Evolutionary conservation across 2,329 filamentous ascomycete species (phyloP), one percentile per base, ranked within the genome.

Genomic region (Ilyonectria mors-panacis): DNA sequence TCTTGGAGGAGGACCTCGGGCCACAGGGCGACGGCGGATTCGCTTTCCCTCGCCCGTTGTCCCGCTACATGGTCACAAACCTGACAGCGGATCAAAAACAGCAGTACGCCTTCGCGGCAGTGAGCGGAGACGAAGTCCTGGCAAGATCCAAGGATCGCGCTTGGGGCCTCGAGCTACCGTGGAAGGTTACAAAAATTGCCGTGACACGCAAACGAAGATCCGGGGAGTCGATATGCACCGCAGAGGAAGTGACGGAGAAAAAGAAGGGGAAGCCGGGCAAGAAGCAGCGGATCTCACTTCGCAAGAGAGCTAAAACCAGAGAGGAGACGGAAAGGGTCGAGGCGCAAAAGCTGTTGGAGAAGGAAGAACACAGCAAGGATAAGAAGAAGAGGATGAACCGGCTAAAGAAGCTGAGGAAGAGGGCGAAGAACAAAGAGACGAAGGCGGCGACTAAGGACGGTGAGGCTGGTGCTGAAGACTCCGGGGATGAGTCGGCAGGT

Each of bases 311-410:
- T 33, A 84, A 83, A 73, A 80, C 77, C 7, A 79, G 78, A 59
- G 81, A 80, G 71, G 81, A 84, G 69, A 81, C 77, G 64, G 81
- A 82, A 33, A 75, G 82, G 64, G 78, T 75, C 5, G 79, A 75
- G 28, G 81, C 77, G 69, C 82, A 81, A 70, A 79, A 82, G 61
- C 72, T 79, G 55, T 69, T 81, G 68, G 81, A 82, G 19, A 91
- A 88, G 78, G 88, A 89, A 74, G 85, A 88, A 70, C 84, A 86
- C 55, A 70, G 89, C 33, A 84, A 82, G 72, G 87, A 90, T 62
- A 91, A 90, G 83, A 89, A 89, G 81, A 89, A 89, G 80, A 83
- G 88, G 70, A 75, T 89, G 69, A 91, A 91, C 71, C 79, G 87
- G 64, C 77, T 86, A 72, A 90, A 88, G 81, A 90, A 91, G 81